Conservation (phyloP, 1,284 basidiomycete genomes). For the Kalmanozyma brasiliensis region DNA sequence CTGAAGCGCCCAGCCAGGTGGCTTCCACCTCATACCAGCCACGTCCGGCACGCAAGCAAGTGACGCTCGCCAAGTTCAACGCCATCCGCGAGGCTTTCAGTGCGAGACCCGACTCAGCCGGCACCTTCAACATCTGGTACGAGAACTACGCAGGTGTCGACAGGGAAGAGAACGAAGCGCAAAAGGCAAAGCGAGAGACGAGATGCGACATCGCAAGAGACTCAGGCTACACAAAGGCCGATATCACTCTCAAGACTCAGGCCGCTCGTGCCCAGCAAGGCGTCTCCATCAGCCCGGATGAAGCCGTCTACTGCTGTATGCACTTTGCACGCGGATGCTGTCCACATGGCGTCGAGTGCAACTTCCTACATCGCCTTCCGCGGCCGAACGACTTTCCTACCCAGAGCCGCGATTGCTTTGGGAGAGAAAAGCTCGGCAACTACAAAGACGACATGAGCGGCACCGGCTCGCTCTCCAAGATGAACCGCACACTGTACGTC, state of each 20-base stretch:
- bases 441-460: constrained; percentile 99
- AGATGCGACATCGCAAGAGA: constrained; percentile 89
- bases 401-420: constrained; percentile 94
- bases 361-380: constrained; percentile 85
- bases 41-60: constrained; percentile 62
- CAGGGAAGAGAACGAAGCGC: constrained; percentile 69
- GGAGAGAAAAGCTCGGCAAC: constrained; percentile 93
- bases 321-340: constrained; percentile 97
- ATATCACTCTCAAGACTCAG: constrained; percentile 37
- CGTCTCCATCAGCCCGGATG: constrained; percentile 65
- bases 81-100: constrained; percentile 60
- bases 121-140: constrained; percentile 86
- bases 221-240: constrained; percentile 79
- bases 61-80: constrained; percentile 57
- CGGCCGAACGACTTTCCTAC: constrained; percentile 78
- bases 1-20: constrained; percentile 11
- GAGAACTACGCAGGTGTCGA: constrained; percentile 87
- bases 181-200: constrained; percentile 90
- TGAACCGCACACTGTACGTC: constrained; percentile 94
- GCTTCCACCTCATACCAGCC: constrained; percentile 51
- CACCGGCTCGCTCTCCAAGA: constrained; percentile 91
- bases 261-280: constrained; percentile 30
- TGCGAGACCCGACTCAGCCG: constrained; percentile 50
- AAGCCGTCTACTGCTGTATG: constrained; percentile 90
- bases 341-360: constrained; percentile 95